phyloP scores from a whole-genome alignment of 176 grass and related monocot genomes.

The Paspalum notatum region DNA sequence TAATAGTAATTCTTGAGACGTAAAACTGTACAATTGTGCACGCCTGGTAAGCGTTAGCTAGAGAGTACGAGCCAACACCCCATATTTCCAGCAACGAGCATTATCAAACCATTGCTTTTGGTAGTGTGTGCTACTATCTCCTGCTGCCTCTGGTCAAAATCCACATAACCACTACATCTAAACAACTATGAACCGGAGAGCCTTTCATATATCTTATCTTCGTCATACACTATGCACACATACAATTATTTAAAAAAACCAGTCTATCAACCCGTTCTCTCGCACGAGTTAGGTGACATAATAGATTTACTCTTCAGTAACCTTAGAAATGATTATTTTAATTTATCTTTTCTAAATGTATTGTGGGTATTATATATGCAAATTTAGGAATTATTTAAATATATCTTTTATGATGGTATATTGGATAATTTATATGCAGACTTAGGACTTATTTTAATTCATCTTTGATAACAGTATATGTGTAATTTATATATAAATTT shows the following conservation, averaged over 20 bases:
- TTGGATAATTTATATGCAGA: too few species aligned
- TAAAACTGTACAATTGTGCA: background rate
- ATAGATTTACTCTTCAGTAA: too few species aligned
- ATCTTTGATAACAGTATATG: too few species aligned
- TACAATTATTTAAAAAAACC: background rate
- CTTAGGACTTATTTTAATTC: too few species aligned
- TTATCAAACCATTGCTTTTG: conserved; percentile 27
- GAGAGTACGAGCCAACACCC: conserved; percentile 3
- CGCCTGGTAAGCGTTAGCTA: background rate
- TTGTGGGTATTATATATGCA: too few species aligned
- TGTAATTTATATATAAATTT: too few species aligned
- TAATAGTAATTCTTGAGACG: background rate
- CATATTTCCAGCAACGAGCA: conserved; percentile 17
- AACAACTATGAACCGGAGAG: background rate
- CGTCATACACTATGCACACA: background rate
- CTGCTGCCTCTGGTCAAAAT: background rate
- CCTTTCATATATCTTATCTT: background rate
- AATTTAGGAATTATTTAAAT: too few species aligned
- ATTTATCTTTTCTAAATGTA: too few species aligned
- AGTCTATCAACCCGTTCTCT: too few species aligned
- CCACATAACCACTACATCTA: conserved; percentile 26
- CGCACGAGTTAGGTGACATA: too few species aligned
- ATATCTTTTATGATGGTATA: too few species aligned
- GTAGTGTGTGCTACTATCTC: conserved; percentile 1
- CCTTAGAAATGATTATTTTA: too few species aligned